phyloP scores from a whole-genome alignment of 2,329 filamentous ascomycete genomes.

The Fonsecaea multimorphosa region DNA sequence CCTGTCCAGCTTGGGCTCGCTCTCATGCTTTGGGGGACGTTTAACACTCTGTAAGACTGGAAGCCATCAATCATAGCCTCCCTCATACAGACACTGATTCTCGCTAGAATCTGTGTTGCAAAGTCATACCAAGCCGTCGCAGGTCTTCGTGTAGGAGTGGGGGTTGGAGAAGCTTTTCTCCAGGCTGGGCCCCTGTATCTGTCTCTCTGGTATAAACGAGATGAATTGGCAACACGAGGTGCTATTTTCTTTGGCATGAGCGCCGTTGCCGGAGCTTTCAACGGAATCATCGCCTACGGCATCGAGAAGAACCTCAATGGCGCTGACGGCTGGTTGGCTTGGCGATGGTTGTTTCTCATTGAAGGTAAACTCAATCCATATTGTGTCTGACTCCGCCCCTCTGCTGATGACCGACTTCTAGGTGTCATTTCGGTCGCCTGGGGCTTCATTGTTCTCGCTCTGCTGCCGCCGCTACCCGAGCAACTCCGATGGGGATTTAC shows the following conservation, averaged over 20 bases:
- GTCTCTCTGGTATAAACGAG: slow-evolving; percentile 49
- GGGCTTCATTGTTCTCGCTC: slow-evolving; percentile 11
- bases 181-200: slow-evolving; percentile 29
- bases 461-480: slow-evolving; percentile 19
- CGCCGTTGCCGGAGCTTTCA: slow-evolving; percentile 58
- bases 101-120: slow-evolving; percentile 5
- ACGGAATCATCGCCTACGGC: slow-evolving; percentile 57
- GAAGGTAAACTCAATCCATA: slow-evolving; percentile 45
- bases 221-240: slow-evolving; percentile 50
- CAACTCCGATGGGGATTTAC: slow-evolving; percentile 11
- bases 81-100: background rate
- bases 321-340: slow-evolving; percentile 48
- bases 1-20: slow-evolving; percentile 13
- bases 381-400: background rate
- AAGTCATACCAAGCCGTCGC: background rate
- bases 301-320: slow-evolving; percentile 59
- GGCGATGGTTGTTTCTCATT: slow-evolving; percentile 58
- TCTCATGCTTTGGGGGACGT: slow-evolving; percentile 4
- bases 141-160: slow-evolving; percentile 6
- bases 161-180: slow-evolving; percentile 20
- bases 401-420: slow-evolving; percentile 4
- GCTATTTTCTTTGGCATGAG: slow-evolving; percentile 55
- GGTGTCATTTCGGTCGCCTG: slow-evolving; percentile 46
- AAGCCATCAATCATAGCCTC: background rate
- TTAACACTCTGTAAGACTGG: slow-evolving; percentile 10